phyloP scores from a whole-genome alignment of 106 monocot species.

The Chionographis japonica region DNA sequence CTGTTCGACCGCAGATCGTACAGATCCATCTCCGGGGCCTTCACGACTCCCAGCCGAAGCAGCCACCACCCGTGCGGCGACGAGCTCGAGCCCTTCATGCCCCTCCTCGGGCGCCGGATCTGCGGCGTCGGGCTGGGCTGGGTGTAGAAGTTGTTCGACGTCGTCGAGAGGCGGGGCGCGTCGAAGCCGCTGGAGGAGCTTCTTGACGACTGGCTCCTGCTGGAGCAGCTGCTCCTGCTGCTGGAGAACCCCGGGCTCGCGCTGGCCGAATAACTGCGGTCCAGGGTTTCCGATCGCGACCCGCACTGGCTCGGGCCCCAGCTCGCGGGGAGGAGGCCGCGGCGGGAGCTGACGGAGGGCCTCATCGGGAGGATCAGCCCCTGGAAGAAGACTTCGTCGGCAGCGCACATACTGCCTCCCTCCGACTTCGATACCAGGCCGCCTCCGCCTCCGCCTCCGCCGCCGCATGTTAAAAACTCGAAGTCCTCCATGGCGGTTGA shows the following conservation, averaged over 20 bases:
- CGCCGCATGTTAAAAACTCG: slow-evolving; percentile 36
- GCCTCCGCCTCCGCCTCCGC: no score
- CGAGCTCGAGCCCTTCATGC: slow-evolving; percentile 25
- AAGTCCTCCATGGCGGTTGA: slow-evolving; percentile 27
- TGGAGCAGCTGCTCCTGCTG: slow-evolving; percentile 11
- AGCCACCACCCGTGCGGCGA: slow-evolving; percentile 19
- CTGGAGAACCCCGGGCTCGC: slow-evolving; percentile 6
- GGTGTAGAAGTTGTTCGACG: slow-evolving; percentile 38
- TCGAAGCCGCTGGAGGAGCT: slow-evolving; percentile 15
- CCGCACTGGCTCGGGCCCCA: neutral
- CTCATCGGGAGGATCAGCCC: slow-evolving; percentile 50
- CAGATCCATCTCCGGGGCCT: slow-evolving; percentile 46
- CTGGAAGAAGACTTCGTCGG: slow-evolving; percentile 68
- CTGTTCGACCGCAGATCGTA: neutral
- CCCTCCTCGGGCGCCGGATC: slow-evolving; percentile 3
- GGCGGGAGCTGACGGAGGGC: slow-evolving; percentile 2
- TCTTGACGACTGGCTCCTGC: slow-evolving; percentile 44
- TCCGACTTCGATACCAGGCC: neutral
- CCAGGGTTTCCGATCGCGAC: neutral
- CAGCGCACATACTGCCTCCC: slow-evolving; percentile 39
- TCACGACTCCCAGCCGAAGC: slow-evolving; percentile 44
- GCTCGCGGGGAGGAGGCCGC: no score
- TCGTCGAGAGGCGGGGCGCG: slow-evolving; percentile 5
- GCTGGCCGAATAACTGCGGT: neutral
- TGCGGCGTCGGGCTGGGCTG: slow-evolving; percentile 65